A percentile compares a stretch with the other conserved stretches of the same genome.
Conservation (phyloP, 164 flowering plant genomes). For the Sextonia rubra region DNA sequence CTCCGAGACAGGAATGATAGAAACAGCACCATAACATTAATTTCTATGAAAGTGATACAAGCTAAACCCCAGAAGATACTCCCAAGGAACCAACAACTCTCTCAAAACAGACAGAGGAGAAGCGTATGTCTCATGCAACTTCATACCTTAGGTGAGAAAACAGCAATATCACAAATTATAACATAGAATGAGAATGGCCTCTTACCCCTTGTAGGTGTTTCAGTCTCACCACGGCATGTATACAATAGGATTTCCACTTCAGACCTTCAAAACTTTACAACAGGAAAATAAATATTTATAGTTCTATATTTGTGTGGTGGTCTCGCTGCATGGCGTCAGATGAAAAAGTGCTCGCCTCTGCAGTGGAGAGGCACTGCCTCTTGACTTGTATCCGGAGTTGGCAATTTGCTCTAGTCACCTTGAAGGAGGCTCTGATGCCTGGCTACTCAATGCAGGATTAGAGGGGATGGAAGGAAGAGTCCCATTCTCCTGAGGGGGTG, state of each 20-base stretch:
- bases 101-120: background rate
- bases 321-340: constrained; percentile 9
- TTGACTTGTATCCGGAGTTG: background rate
- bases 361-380: background rate
- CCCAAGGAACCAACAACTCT: background rate
- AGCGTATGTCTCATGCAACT: background rate
- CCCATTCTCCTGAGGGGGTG: constrained; percentile 53
- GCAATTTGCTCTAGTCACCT: background rate
- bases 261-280: background rate
- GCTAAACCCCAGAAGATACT: background rate
- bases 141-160: background rate
- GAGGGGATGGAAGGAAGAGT: constrained; percentile 27
- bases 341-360: constrained; percentile 10
- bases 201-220: background rate
- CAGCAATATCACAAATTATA: background rate
- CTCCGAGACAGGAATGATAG: background rate
- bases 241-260: background rate
- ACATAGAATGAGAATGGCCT: background rate
- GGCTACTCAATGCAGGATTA: constrained; percentile 54
- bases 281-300: background rate
- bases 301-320: background rate
- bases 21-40: background rate
- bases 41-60: background rate
- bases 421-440: constrained; percentile 47
- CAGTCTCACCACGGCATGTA: constrained; percentile 2